Evolutionary conservation across 768 basidiomycete species (phyloP), one percentile per base, ranked within the genome.

Genomic region (Vararia minispora): DNA sequence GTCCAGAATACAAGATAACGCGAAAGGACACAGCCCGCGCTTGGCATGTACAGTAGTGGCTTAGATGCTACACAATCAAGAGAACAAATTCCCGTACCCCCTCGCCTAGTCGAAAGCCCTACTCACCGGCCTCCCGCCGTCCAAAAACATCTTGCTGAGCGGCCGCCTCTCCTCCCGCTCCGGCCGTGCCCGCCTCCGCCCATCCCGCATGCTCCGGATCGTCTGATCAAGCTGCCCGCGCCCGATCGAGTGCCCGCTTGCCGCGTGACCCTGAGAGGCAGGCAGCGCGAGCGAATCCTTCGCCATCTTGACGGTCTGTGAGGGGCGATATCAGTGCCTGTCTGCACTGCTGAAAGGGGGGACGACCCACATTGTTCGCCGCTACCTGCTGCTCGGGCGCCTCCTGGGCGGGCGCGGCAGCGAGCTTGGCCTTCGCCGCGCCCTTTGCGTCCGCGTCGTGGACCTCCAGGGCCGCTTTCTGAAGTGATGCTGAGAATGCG

Each of bases 161-260:
- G 76, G 79, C 33, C 77, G 63, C 21, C n/a, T n/a, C n/a, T n/a
- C n/a, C n/a, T n/a, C n/a, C n/a, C 62, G 51, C 12, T 36, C 44
- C 14, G 64, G 63, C 32, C 73, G 66, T 20, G 57, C 60, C 43
- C 75, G 63, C 32, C 72, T 64, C 53, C 67, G 73, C 25, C 77
- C 88, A 33, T 71, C 72, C 30, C 74, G 72, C 64, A 90, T 72
- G 44, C 79, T 88, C 13, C 83, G 76, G 28, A 97, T 81, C 2
- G 83, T 84, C 50, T 84, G 73, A 47, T 97, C 89, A 23, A 94
- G 59, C 39, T 82, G 81, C 8, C 90, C 90, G 26, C 79, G 72
- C 6, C 79, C 76, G 43, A 85, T 53, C 2, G 85, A 79, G 24
- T 61, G 62, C 35, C 59, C 61, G 28, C 66, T 69, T 21, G 56